These are phyloP conservation scores for Penicillium sp. DNA, from an alignment of 2,329 filamentous ascomycete genomes.

Conservation along the genomic window DNA sequence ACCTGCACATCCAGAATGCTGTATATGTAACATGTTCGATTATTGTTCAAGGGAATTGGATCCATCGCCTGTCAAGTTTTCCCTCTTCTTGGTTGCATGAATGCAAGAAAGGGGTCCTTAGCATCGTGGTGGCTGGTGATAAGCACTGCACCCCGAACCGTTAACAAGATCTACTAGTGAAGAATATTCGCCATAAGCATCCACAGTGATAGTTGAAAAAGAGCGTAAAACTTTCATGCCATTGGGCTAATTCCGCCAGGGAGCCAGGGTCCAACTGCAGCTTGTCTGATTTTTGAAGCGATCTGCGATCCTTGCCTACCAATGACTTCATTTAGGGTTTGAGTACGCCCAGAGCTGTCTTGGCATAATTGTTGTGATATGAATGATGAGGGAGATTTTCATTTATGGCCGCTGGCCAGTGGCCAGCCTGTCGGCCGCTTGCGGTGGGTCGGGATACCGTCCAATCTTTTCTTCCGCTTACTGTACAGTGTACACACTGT, in stretches of 20 bases:
- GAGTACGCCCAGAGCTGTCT: not conserved
- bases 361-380: too few species aligned
- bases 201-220: too few species aligned
- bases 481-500: not conserved
- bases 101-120: not conserved
- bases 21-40: not conserved
- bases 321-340: constrained; percentile 9
- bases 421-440: constrained; percentile 3
- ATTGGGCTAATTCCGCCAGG: not conserved
- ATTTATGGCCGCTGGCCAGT: too few species aligned
- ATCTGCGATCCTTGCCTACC: constrained; percentile 12
- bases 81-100: not conserved
- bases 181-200: not conserved
- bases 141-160: constrained; percentile 18
- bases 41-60: not conserved
- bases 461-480: not conserved
- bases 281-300: not conserved
- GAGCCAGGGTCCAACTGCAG: not conserved
- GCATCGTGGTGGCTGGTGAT: constrained; percentile 22
- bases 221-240: not conserved
- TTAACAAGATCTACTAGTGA: constrained; percentile 8
- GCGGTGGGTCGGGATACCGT: not conserved
- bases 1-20: not conserved
- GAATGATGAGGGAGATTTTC: too few species aligned
- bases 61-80: not conserved